Percentiles rank a stretch among this genome's conserved stretches.
phyloP scores from a whole-genome alignment of 78 protist species.

The Protostelium mycophagum region DNA sequence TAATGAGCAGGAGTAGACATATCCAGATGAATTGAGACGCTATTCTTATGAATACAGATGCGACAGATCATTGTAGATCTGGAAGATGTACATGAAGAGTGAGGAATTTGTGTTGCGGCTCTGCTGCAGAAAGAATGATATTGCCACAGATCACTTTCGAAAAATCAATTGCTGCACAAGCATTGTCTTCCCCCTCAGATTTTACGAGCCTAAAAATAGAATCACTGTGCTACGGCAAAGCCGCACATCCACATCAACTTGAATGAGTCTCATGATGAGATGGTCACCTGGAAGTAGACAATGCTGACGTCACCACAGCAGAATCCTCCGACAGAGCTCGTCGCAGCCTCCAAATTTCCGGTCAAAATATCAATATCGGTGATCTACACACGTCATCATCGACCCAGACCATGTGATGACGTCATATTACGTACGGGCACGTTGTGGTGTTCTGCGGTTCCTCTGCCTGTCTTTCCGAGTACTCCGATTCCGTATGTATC shows the following conservation, averaged over 20 bases:
- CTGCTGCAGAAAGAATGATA: too few relatives aligned
- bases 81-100: too few relatives aligned
- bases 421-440: constrained; percentile 18
- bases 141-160: too few relatives aligned
- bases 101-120: too few relatives aligned
- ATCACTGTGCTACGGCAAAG: too few relatives aligned
- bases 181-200: too few relatives aligned
- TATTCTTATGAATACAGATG: constrained; percentile 47
- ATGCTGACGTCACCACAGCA: constrained; percentile 46
- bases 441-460: constrained; percentile 78
- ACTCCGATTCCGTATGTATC: constrained; percentile 88
- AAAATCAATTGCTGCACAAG: too few relatives aligned
- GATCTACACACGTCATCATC: not conserved
- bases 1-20: constrained; percentile 87
- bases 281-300: constrained; percentile 13
- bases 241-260: not conserved
- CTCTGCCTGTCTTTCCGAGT: constrained; percentile 90
- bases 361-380: constrained; percentile 26
- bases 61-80: too few relatives aligned
- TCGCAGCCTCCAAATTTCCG: constrained; percentile 50
- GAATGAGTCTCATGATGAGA: not conserved
- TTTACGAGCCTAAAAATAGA: too few relatives aligned
- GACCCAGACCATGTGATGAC: constrained; percentile 9
- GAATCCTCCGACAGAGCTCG: constrained; percentile 74
- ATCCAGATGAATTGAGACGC: constrained; percentile 84